Conservation (phyloP, 2,329 filamentous ascomycete genomes). For the Didymella exigua region DNA sequence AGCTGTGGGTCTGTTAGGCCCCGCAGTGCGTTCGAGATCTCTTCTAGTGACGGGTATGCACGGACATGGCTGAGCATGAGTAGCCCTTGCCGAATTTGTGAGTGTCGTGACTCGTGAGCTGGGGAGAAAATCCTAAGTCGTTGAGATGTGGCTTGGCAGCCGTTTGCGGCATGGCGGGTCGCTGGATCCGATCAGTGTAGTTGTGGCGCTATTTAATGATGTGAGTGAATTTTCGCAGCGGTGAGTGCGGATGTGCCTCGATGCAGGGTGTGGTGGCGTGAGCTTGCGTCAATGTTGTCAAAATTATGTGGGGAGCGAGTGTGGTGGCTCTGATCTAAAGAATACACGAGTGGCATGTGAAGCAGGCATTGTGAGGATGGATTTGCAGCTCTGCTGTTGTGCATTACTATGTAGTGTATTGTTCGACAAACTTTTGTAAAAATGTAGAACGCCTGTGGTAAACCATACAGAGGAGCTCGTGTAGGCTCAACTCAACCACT, state of each 20-base stretch:
- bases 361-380: neutral
- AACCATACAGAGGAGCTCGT: conserved; percentile 20
- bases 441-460: conserved; percentile 16
- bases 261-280: conserved; percentile 8
- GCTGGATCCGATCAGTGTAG: neutral
- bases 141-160: conserved; percentile 16
- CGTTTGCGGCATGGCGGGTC: conserved; percentile 12
- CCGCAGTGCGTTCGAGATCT: conserved; percentile 18
- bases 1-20: conserved; percentile 12
- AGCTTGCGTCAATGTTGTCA: conserved; percentile 3
- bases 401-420: conserved; percentile 3
- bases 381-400: conserved; percentile 1
- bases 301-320: neutral
- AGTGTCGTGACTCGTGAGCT: neutral
- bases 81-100: neutral
- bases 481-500: conserved; percentile 19
- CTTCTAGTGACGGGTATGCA: conserved; percentile 21
- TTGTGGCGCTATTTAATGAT: conserved; percentile 19
- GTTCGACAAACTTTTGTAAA: conserved; percentile 3
- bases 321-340: neutral
- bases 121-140: conserved; percentile 13
- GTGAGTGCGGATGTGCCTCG: conserved; percentile 3
- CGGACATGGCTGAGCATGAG: neutral
- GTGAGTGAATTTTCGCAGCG: conserved; percentile 9
- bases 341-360: neutral